These are phyloP conservation scores for Flaveria robusta DNA, from an alignment of 129 eudicot species.

Conservation along the genomic window DNA sequence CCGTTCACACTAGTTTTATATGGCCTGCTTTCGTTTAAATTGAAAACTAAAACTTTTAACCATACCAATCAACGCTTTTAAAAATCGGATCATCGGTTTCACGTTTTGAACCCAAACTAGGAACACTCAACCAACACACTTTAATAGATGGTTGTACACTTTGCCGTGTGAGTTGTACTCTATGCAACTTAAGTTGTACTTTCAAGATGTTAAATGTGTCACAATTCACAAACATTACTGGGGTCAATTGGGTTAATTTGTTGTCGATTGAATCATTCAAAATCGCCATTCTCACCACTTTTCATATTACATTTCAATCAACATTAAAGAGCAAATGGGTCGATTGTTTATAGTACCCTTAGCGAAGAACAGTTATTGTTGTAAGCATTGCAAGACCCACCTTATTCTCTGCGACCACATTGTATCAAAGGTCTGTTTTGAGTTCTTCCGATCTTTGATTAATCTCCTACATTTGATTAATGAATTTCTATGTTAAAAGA, in stretches of 20 bases:
- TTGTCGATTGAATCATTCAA: conserved; percentile 30
- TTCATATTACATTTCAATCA: conserved; percentile 23
- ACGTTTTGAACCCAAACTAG: too few relatives aligned
- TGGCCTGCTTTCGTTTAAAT: too few relatives aligned
- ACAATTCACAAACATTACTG: conserved; percentile 22
- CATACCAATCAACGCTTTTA: too few relatives aligned
- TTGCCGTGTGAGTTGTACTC: background rate
- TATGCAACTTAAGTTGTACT: background rate
- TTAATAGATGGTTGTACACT: too few relatives aligned
- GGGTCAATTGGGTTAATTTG: conserved; percentile 39
- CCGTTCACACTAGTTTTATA: too few relatives aligned
- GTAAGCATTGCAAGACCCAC: conserved; percentile 94
- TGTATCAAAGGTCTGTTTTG: conserved; percentile 66
- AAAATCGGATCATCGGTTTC: too few relatives aligned
- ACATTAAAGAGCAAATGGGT: conserved; percentile 53
- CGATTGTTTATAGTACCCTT: conserved; percentile 69
- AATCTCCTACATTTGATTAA: background rate
- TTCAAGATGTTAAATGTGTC: background rate
- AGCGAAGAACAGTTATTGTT: conserved; percentile 88
- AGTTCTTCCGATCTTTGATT: conserved; percentile 9
- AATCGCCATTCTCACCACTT: conserved; percentile 17
- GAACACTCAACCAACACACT: too few relatives aligned
- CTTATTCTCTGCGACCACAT: conserved; percentile 71
- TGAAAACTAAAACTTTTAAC: too few relatives aligned
- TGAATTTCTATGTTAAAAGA: background rate